Conservation (phyloP, 1,284 basidiomycete species). For the Fomitopsis palustris region DNA sequence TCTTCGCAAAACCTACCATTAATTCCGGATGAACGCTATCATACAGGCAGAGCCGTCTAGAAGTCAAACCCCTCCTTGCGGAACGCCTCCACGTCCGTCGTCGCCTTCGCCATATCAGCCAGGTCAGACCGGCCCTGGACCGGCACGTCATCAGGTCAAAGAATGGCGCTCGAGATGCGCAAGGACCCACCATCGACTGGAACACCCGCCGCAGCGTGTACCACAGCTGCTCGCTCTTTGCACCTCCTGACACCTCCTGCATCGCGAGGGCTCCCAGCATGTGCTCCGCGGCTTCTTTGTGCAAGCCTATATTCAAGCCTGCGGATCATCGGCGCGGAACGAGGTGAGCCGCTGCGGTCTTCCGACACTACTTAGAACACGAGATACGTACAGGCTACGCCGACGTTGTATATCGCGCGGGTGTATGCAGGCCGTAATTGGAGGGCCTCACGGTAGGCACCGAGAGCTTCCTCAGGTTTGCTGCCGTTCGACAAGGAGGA, state of each 20-base stretch:
- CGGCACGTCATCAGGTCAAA: not conserved
- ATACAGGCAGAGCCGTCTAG: constrained; percentile 30
- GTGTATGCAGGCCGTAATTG: constrained; percentile 94
- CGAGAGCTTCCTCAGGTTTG: constrained; percentile 93
- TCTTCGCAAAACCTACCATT: not conserved
- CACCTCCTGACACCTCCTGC: constrained; percentile 61
- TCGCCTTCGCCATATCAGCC: constrained; percentile 58
- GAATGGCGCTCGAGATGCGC: constrained; percentile 2
- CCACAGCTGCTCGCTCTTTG: constrained; percentile 87
- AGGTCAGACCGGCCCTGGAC: constrained; percentile 59
- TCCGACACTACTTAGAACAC: not conserved
- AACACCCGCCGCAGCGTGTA: constrained; percentile 87
- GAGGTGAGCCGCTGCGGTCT: constrained; percentile 1
- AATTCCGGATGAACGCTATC: not conserved
- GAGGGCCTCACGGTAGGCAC: constrained; percentile 93
- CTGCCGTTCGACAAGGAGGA: constrained; percentile 95
- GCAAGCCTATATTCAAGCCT: constrained; percentile 94
- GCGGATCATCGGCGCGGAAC: constrained; percentile 2
- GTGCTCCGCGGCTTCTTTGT: constrained; percentile 96
- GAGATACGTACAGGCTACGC: constrained; percentile 79
- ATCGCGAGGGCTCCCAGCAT: constrained; percentile 90
- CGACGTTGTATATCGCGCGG: constrained; percentile 96
- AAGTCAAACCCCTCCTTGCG: constrained; percentile 84
- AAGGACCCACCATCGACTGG: constrained; percentile 65
- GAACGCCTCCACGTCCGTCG: constrained; percentile 62